Evolutionary conservation across 2,329 filamentous ascomycete species (phyloP), one percentile per base, ranked within the genome.

Genomic region (Chlorencoelia australis): DNA sequence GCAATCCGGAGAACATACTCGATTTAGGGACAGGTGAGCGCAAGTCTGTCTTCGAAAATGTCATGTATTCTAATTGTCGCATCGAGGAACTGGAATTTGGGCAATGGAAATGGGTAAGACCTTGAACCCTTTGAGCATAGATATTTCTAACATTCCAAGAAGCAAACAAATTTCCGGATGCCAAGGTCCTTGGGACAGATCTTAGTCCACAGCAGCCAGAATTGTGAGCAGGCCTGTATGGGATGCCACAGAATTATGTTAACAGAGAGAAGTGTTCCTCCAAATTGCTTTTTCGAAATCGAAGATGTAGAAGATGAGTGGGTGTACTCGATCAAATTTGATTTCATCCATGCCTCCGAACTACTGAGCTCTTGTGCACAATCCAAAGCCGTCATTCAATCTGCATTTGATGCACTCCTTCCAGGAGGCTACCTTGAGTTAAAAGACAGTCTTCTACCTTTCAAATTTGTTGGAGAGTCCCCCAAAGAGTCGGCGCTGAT

Each of bases 21-120:
- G 62, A 65, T 32, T 51, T 64, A 14, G 62, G 59, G 10, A 63
- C 60, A 0, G 63, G 62, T 5, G n/a, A n/a, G n/a, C n/a, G n/a
- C n/a, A n/a, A n/a, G n/a, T n/a, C n/a, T n/a, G n/a, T n/a, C n/a
- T n/a, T n/a, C n/a, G n/a, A n/a, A n/a, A n/a, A n/a, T n/a, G n/a
- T n/a, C n/a, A n/a, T n/a, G n/a, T n/a, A n/a, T n/a, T n/a, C n/a
- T n/a, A n/a, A n/a, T n/a, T n/a, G n/a, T n/a, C n/a, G n/a, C n/a
- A n/a, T n/a, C n/a, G n/a, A n/a, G n/a, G n/a, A n/a, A 75, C 73
- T 1, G 73, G 74, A 1, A 72, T 72, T 35, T 78, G 73, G 69
- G 64, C 69, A 5, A 71, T 74, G 33, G 69, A 73, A 44, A 67
- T 79, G 59, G 69, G 69, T 54, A 62, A 67, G 40, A 61, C 58